Base-by-base conservation (phyloP, 306 rosid genomes). In the Gynostemma pentaphyllum region DNA sequence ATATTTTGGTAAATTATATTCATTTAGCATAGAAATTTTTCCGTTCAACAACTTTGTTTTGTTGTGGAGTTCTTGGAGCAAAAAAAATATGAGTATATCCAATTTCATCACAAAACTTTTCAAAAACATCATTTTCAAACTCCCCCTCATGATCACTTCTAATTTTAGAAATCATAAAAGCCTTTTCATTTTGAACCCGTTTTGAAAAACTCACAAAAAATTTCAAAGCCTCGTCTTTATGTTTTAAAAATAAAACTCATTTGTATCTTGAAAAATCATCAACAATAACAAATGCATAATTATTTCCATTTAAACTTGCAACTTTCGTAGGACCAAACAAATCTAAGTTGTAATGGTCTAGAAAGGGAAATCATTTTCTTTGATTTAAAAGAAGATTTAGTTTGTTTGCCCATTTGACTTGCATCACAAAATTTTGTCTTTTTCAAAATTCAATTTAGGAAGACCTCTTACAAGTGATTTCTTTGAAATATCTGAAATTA, bases 321-420 rank as follows among this genome's bases (percentile, higher is more conserved):
- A n/a, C 21, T 27, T 13, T 21, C 4, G 14, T 29, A 1, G 55
- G 42, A 24, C 45, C 30, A 42, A 54, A 55, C 1, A 54, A 53
- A 11, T 53, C 55, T 19, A 54, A 68, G 21, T 28, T 68, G n/a
- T 4, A 44, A 7, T 23, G 41, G 42, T 3, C 44, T 53, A 5
- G 55, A 7, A 0, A 45, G 14, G 6, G 54, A 29, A 21, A 68
- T 30, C 2, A 2, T 1, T 4, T 53, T 54, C 16, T 54, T 54
- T 6, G 8, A 2, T 14, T 40, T 14, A 36, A 34, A 51, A 5
- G 26, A 22, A 4, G 39, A 7, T 21, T 67, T 67, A 2, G 6
- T 23, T 67, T 67, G 34, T 49, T 67, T 22, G 0, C 71, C 71
- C 5, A 34, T 9, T 67, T 67, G 24, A 51, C 62, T 50, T 4